Evolutionary conservation across 371 early-diverging fungal genomes (phyloP).

Genomic region (Actinomucor elegans): DNA sequence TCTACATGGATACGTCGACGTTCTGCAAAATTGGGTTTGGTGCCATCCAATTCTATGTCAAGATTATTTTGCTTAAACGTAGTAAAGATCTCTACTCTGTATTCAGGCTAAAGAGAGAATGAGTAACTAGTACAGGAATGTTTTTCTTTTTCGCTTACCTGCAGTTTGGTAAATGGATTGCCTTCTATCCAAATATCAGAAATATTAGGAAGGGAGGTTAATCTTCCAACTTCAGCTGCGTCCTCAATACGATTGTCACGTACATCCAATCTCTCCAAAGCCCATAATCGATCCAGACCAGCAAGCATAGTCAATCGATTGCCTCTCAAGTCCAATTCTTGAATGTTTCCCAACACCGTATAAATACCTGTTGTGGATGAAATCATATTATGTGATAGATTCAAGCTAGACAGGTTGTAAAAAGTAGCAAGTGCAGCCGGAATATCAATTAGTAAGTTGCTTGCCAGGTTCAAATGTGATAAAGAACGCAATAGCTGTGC

Average conservation of each 20-base stretch:
- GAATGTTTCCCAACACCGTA: constrained; percentile 66
- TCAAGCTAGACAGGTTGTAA: constrained; percentile 59
- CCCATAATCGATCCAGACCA: constrained; percentile 71
- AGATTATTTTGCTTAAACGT: constrained; percentile 48
- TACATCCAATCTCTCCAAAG: constrained; percentile 68
- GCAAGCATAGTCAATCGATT: constrained; percentile 65
- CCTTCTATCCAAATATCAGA: constrained; percentile 60
- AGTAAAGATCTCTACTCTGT: constrained; percentile 58
- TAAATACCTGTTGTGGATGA: constrained; percentile 61
- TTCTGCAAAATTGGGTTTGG: constrained; percentile 55
- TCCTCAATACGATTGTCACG: constrained; percentile 67
- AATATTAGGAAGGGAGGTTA: constrained; percentile 58
- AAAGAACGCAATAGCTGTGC: constrained; percentile 43
- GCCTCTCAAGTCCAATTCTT: constrained; percentile 61
- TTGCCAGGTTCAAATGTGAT: constrained; percentile 64
- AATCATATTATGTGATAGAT: constrained; percentile 68
- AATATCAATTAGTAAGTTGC: constrained; percentile 61
- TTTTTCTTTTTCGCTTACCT: constrained; percentile 34
- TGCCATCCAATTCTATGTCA: constrained; percentile 58
- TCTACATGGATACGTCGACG: constrained; percentile 29
- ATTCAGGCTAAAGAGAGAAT: constrained; percentile 39
- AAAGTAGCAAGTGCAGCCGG: constrained; percentile 59
- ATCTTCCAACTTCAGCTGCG: constrained; percentile 55
- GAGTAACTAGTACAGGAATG: neutral
- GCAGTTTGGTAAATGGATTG: constrained; percentile 58